These are phyloP conservation scores for Flaveria robusta DNA, from an alignment of 129 eudicot species.

Conservation along the genomic window DNA sequence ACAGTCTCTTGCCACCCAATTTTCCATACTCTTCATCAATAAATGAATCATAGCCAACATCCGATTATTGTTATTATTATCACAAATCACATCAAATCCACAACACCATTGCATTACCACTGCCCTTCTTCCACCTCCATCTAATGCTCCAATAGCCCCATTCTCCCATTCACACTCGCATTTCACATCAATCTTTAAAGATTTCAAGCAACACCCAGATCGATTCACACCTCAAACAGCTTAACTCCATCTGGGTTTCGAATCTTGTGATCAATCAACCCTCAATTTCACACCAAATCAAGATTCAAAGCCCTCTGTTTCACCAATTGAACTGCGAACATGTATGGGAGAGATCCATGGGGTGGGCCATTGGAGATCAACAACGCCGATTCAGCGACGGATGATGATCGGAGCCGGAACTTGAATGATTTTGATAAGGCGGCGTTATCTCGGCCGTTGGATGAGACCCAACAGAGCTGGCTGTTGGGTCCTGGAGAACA, in stretches of 20 bases:
- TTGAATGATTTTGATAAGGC: constrained; percentile 72
- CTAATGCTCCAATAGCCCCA: no score
- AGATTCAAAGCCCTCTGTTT: no score
- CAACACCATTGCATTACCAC: no score
- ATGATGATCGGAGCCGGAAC: constrained; percentile 81
- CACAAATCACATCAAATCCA: neutral
- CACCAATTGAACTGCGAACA: neutral
- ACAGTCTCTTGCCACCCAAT: constrained; percentile 41
- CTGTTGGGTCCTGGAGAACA: constrained; percentile 83
- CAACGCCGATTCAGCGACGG: constrained; percentile 74
- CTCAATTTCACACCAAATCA: no score
- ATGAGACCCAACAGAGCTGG: constrained; percentile 93
- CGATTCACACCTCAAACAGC: neutral
- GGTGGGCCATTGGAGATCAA: constrained; percentile 81
- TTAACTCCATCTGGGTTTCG: neutral
- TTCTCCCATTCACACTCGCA: no score
- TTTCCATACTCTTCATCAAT: neutral
- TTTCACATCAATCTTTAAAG: no score
- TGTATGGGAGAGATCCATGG: constrained; percentile 93
- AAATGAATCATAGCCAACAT: no score
- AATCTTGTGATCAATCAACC: no score
- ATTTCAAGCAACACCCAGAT: neutral
- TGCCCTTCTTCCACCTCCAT: no score
- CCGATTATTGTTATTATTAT: neutral
- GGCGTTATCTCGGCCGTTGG: constrained; percentile 72